A percentile compares a stretch with the other conserved stretches of the same genome.
phyloP scores from a whole-genome alignment of 345 rosid species.

The Noccaea caerulescens region DNA sequence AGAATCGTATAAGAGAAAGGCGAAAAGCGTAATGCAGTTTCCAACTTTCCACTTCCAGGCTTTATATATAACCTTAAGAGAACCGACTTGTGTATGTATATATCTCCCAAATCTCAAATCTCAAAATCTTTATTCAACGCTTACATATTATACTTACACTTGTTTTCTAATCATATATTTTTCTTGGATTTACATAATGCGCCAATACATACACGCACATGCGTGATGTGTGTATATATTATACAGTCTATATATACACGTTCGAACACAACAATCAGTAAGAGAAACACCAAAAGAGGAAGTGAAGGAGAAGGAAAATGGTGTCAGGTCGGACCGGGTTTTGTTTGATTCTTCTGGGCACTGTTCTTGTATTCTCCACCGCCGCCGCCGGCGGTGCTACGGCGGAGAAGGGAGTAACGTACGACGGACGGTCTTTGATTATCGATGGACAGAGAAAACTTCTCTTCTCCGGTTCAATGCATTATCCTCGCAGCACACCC shows the following conservation, averaged over 20 bases:
- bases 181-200: constrained; percentile 33
- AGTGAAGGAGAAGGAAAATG: constrained; percentile 30
- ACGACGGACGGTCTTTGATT: constrained; percentile 60
- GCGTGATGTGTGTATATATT: constrained; percentile 33
- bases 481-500: constrained; percentile 70
- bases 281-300: constrained; percentile 11
- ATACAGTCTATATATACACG: constrained; percentile 23
- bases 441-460: constrained; percentile 57
- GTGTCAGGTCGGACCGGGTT: constrained; percentile 12
- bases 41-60: neutral
- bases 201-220: constrained; percentile 28
- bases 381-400: constrained; percentile 26
- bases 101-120: constrained; percentile 29
- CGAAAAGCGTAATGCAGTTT: constrained; percentile 17
- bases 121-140: constrained; percentile 20
- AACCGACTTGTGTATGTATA: neutral
- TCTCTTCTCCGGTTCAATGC: constrained; percentile 65
- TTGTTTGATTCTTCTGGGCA: constrained; percentile 33
- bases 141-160: constrained; percentile 16
- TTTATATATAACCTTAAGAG: constrained; percentile 20
- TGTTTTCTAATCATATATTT: constrained; percentile 2
- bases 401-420: constrained; percentile 43
- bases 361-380: constrained; percentile 21
- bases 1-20: constrained; percentile 29
- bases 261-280: constrained; percentile 5